Percentiles rank a stretch among this genome's conserved stretches.
Evolutionary conservation across 1,139 yeast genomes (phyloP).

Genomic region (Yamadazyma spencermartinsiae): DNA sequence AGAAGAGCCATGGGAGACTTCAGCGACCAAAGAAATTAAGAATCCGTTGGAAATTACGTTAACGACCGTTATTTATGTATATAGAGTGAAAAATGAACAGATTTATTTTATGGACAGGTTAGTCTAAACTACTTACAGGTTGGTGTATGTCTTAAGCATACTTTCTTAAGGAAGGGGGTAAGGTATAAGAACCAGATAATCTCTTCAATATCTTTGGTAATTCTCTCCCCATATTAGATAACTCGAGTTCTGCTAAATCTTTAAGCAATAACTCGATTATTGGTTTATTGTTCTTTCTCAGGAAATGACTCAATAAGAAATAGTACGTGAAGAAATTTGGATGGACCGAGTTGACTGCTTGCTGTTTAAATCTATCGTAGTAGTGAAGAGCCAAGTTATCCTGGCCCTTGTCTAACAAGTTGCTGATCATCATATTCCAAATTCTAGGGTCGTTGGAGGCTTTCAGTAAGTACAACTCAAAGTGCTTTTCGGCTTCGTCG

Average conservation of each 20-base stretch:
- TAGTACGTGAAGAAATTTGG: conserved; percentile 62
- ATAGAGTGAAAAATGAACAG: neutral
- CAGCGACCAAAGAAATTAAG: neutral
- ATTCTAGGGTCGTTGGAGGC: conserved; percentile 39
- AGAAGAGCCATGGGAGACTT: conserved; percentile 47
- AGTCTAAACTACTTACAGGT: conserved; percentile 6
- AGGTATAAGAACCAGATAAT: conserved; percentile 1
- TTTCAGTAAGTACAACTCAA: conserved; percentile 40
- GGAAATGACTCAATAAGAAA: conserved; percentile 51
- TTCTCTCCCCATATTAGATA: conserved; percentile 38
- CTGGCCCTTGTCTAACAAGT: conserved; percentile 36
- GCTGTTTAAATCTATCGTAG: conserved; percentile 30
- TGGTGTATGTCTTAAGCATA: neutral
- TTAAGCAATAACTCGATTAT: conserved; percentile 38
- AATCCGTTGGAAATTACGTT: neutral
- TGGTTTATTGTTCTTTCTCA: conserved; percentile 29
- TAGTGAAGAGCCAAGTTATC: conserved; percentile 42
- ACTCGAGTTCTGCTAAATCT: conserved; percentile 28
- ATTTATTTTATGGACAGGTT: neutral
- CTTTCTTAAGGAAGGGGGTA: conserved; percentile 8
- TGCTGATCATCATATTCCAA: conserved; percentile 63
- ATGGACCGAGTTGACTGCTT: conserved; percentile 20
- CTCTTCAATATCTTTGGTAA: conserved; percentile 32
- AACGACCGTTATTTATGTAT: neutral
- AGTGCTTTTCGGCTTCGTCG: conserved; percentile 48